phyloP scores from a whole-genome alignment of 169 alveolate species.

The Plasmodium gonderi region DNA sequence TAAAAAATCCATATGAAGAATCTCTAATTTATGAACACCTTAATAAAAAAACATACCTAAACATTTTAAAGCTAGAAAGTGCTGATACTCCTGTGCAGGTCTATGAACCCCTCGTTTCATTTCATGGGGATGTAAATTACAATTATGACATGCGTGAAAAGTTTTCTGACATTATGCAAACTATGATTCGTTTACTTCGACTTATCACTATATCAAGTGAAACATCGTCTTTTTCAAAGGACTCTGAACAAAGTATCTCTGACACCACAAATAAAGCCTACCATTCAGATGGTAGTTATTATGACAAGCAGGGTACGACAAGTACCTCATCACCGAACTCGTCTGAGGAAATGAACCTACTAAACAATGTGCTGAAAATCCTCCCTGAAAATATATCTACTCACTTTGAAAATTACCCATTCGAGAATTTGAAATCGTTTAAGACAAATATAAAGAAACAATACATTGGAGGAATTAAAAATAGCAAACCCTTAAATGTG shows the following conservation, averaged over 20 bases:
- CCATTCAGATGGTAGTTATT: too few relatives aligned
- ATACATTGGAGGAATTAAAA: constrained; percentile 68
- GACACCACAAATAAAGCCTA: too few relatives aligned
- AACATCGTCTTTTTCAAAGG: too few relatives aligned
- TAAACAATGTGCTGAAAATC: constrained; percentile 21
- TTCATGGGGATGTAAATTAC: constrained; percentile 75
- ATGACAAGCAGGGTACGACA: too few relatives aligned
- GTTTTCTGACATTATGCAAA: neutral
- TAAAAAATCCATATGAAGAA: constrained; percentile 66
- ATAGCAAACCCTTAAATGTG: constrained; percentile 46
- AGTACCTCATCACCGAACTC: too few relatives aligned
- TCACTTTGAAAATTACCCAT: constrained; percentile 53
- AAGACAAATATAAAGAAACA: constrained; percentile 28
- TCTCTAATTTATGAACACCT: constrained; percentile 13
- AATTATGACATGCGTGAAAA: constrained; percentile 18
- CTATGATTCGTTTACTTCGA: neutral
- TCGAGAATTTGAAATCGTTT: constrained; percentile 45
- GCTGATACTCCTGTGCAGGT: constrained; percentile 81
- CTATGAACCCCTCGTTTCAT: constrained; percentile 82
- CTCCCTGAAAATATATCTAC: constrained; percentile 25
- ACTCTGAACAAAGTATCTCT: too few relatives aligned
- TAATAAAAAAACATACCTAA: constrained; percentile 13
- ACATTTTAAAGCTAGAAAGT: constrained; percentile 49
- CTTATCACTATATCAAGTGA: too few relatives aligned
- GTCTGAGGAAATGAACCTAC: too few relatives aligned